Conservation (phyloP, 352 stramenopile genomes). For the Phytopythium boreale region DNA sequence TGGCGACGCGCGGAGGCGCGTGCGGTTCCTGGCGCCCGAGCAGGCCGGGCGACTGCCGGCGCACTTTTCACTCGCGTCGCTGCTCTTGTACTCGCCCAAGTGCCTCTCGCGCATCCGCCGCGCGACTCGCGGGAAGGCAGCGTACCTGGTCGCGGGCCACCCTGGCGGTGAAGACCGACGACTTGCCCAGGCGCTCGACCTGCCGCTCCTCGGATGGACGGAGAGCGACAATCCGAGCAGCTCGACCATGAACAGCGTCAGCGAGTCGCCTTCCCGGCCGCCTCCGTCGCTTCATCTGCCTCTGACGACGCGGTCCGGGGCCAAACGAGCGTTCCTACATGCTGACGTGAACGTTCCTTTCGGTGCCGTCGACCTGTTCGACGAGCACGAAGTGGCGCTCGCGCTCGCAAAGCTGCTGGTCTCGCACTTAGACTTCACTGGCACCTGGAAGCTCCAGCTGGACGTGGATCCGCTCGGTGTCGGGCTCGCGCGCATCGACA, state of each 20-base stretch:
- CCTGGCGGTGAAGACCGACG: slow-evolving; percentile 78
- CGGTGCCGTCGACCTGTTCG: slow-evolving; percentile 88
- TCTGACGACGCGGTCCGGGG: slow-evolving; percentile 72
- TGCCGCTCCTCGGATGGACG: slow-evolving; percentile 73
- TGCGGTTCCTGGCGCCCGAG: slow-evolving; percentile 85
- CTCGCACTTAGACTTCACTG: slow-evolving; percentile 69
- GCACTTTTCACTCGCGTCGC: slow-evolving; percentile 78
- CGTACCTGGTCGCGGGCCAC: slow-evolving; percentile 75
- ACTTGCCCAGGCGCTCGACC: slow-evolving; percentile 69
- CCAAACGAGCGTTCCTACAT: slow-evolving; percentile 78
- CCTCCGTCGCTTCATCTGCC: slow-evolving; percentile 17
- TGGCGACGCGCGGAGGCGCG: slow-evolving; percentile 43
- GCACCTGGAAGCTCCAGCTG: slow-evolving; percentile 76
- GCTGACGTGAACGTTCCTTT: slow-evolving; percentile 85
- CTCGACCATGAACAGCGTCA: background rate
- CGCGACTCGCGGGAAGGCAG: slow-evolving; percentile 54
- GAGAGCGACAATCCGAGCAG: slow-evolving; percentile 18
- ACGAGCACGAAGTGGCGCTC: slow-evolving; percentile 82
- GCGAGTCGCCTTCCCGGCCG: background rate
- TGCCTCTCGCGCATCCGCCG: slow-evolving; percentile 67
- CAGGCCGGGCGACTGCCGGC: slow-evolving; percentile 73
- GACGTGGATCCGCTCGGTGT: slow-evolving; percentile 74
- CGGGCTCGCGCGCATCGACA: slow-evolving; percentile 64
- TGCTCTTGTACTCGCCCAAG: slow-evolving; percentile 83
- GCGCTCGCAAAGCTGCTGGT: slow-evolving; percentile 86